These are phyloP conservation scores for Drechmeria coniospora DNA, from an alignment of 2,329 filamentous ascomycete genomes.

Conservation along the genomic window DNA sequence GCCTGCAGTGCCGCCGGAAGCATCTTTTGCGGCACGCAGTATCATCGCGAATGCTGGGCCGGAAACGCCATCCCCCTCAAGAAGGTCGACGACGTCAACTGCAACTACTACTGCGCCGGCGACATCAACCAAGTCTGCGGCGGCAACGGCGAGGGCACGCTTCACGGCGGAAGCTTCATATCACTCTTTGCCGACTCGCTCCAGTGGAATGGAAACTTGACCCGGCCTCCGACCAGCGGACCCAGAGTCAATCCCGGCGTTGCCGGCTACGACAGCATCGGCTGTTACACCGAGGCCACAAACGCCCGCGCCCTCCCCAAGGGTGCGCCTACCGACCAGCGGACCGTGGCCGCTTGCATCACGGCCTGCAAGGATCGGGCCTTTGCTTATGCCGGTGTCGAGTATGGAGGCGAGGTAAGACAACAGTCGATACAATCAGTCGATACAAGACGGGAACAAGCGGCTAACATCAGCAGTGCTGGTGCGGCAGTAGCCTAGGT, in stretches of 20 bases:
- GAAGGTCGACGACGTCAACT: conserved; percentile 28
- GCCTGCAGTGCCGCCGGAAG: conserved; percentile 21
- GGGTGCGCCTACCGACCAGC: conserved; percentile 8
- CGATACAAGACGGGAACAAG: no score
- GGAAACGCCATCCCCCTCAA: conserved; percentile 29
- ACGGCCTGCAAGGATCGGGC: conserved; percentile 13
- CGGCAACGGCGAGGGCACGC: conserved; percentile 25
- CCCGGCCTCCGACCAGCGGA: conserved; percentile 6
- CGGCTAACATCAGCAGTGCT: conserved; percentile 14
- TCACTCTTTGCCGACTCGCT: conserved; percentile 29
- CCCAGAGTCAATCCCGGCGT: conserved; percentile 23
- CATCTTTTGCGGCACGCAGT: conserved; percentile 32
- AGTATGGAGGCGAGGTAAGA: conserved; percentile 22
- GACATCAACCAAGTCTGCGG: conserved; percentile 36
- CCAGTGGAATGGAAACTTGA: conserved; percentile 13
- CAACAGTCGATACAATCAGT: no score
- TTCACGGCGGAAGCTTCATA: conserved; percentile 23
- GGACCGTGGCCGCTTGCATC: conserved; percentile 19
- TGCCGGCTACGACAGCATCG: conserved; percentile 18
- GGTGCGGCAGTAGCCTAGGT: conserved; percentile 17
- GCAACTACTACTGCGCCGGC: conserved; percentile 35
- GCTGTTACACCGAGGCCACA: conserved; percentile 22
- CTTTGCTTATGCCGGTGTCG: conserved; percentile 18
- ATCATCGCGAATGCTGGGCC: conserved; percentile 38
- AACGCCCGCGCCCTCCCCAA: conserved; percentile 17